Conservation (phyloP, 371 early-diverging fungal genomes). For the Chytridium lagenaria region DNA sequence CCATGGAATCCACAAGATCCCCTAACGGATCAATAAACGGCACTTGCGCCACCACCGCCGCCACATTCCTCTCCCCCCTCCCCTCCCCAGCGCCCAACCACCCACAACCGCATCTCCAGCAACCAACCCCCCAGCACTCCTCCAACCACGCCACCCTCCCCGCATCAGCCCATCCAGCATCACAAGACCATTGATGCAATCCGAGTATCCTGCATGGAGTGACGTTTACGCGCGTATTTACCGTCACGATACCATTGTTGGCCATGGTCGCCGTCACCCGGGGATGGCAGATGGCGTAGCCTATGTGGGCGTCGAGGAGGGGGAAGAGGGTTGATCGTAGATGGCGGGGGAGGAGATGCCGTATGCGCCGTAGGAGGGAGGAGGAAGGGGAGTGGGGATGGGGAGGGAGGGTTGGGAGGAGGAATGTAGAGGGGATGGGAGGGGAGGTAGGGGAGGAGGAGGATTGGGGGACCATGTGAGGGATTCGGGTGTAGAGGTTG, state of each 20-base stretch:
- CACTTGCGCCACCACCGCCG: constrained; percentile 56
- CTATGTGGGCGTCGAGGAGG: constrained; percentile 53
- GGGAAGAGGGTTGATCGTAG: constrained; percentile 43
- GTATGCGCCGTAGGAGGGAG: constrained; percentile 64
- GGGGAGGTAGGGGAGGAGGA: background rate
- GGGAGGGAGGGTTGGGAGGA: no score
- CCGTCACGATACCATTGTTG: constrained; percentile 56
- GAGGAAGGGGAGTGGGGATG: constrained; percentile 43
- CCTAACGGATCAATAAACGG: constrained; percentile 63
- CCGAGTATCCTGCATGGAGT: constrained; percentile 60
- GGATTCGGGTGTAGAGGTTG: no score
- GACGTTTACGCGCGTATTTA: constrained; percentile 48
- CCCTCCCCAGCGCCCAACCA: background rate
- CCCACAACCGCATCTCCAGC: constrained; percentile 45
- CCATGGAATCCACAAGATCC: constrained; percentile 56
- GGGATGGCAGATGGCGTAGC: constrained; percentile 56
- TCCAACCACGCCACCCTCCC: constrained; percentile 47
- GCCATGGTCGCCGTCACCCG: constrained; percentile 65
- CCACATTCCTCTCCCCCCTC: constrained; percentile 24
- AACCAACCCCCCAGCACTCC: constrained; percentile 65
- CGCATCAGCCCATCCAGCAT: constrained; percentile 38
- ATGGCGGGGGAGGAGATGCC: constrained; percentile 51
- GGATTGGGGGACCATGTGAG: no score
- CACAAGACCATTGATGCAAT: constrained; percentile 48
- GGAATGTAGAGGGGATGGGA: background rate